These are phyloP conservation scores for Diutina catenulata DNA, from an alignment of 1,139 yeast species.

Conservation along the genomic window DNA sequence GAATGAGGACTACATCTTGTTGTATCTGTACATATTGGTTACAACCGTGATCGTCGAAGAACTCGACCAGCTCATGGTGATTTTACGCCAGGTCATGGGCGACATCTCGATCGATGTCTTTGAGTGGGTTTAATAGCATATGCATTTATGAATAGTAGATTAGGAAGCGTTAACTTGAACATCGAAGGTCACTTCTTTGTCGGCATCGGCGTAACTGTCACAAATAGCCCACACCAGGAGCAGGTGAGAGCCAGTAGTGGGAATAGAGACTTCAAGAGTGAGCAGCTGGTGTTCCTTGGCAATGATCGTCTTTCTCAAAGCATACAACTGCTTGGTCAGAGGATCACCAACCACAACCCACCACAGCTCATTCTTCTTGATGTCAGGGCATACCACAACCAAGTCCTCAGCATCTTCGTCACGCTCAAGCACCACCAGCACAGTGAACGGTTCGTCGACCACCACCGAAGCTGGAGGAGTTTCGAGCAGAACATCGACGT, in stretches of 20 bases:
- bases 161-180: conserved; percentile 11
- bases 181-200: conserved; percentile 57
- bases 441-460: conserved; percentile 32
- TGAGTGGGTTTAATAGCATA: conserved; percentile 14
- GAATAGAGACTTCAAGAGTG: conserved; percentile 44
- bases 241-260: conserved; percentile 47
- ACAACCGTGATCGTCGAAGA: conserved; percentile 58
- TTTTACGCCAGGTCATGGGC: conserved; percentile 51
- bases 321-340: conserved; percentile 48
- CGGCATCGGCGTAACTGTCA: conserved; percentile 86
- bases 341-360: conserved; percentile 76
- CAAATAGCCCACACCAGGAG: conserved; percentile 79
- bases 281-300: conserved; percentile 41
- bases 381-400: conserved; percentile 49
- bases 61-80: conserved; percentile 42
- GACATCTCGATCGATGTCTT: conserved; percentile 46
- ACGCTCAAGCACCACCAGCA: conserved; percentile 48
- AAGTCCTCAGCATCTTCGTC: conserved; percentile 71
- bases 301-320: conserved; percentile 57
- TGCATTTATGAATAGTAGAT: background rate
- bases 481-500: conserved; percentile 52
- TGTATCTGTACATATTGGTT: conserved; percentile 66
- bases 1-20: conserved; percentile 61
- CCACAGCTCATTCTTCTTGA: conserved; percentile 66
- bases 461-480: too few species aligned